Conservation (phyloP, 345 rosid genomes). For the Eucalyptus victrix region DNA sequence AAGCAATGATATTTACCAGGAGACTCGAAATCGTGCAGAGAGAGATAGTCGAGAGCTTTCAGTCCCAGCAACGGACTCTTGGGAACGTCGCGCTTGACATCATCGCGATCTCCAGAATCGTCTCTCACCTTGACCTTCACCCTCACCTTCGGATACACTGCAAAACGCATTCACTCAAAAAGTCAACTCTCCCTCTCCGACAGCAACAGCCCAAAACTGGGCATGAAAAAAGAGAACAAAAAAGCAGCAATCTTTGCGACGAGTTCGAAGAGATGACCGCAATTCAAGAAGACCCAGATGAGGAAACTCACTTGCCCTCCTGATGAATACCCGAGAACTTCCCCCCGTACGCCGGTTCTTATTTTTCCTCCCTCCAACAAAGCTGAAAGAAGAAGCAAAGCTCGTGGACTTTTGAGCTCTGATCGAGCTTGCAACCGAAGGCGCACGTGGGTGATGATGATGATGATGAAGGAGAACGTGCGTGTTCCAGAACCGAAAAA, state of each 20-base stretch:
- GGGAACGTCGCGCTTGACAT: not conserved
- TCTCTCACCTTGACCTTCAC: slow-evolving; percentile 16
- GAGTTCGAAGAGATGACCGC: not conserved
- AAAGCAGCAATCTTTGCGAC: not conserved
- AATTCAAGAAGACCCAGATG: not conserved
- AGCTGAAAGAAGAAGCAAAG: not conserved
- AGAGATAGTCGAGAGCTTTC: slow-evolving; percentile 36
- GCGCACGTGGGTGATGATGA: not conserved
- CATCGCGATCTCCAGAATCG: slow-evolving; percentile 1
- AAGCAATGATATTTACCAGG: slow-evolving; percentile 10
- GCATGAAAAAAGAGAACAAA: not conserved
- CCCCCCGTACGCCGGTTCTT: not conserved
- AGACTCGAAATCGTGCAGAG: slow-evolving; percentile 25
- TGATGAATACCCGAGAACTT: not conserved
- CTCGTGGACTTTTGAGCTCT: not conserved
- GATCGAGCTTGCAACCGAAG: not conserved
- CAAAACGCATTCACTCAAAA: not conserved
- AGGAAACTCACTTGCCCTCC: not conserved
- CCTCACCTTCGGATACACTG: slow-evolving; percentile 65
- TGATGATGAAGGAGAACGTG: not conserved
- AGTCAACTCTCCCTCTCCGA: not conserved
- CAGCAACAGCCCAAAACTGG: rapidly evolving
- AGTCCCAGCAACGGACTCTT: slow-evolving; percentile 28
- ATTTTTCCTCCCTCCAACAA: not conserved
- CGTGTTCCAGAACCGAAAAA: not conserved